These are phyloP conservation scores for Blepharisma japonicum DNA, from an alignment of 73 alveolate genomes.

Conservation along the genomic window DNA sequence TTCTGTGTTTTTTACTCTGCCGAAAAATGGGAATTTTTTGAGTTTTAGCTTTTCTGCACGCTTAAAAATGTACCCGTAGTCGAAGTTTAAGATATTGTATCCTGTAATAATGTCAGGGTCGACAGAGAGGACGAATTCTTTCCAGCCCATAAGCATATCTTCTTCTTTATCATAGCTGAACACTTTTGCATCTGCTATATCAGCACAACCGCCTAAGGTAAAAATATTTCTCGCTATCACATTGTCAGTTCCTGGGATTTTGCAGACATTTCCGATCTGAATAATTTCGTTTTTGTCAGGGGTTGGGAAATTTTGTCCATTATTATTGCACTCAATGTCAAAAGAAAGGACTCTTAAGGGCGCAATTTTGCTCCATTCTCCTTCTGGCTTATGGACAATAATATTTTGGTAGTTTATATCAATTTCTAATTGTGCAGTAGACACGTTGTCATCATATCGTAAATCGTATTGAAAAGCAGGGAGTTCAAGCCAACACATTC, in stretches of 20 bases:
- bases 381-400: constrained; percentile 72
- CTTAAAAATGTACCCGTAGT: constrained; percentile 88
- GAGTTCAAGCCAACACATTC: constrained; percentile 93
- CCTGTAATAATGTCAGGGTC: constrained; percentile 99
- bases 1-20: constrained; percentile 60
- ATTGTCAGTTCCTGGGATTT: constrained; percentile 84
- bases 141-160: constrained; percentile 91
- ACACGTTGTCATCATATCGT: constrained; percentile 38
- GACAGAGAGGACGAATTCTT: constrained; percentile 76
- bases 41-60: constrained; percentile 84
- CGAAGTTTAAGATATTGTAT: constrained; percentile 98
- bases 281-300: constrained; percentile 91
- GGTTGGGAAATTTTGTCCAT: constrained; percentile 80
- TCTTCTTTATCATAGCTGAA: constrained; percentile 81
- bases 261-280: constrained; percentile 93
- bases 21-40: constrained; percentile 68
- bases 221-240: constrained; percentile 96
- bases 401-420: constrained; percentile 85
- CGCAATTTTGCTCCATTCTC: constrained; percentile 92
- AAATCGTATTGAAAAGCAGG: constrained; percentile 48
- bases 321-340: constrained; percentile 96
- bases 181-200: constrained; percentile 97
- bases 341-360: constrained; percentile 97
- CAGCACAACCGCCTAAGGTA: constrained; percentile 93
- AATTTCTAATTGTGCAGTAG: constrained; percentile 93